phyloP scores from a whole-genome alignment of 139 green algal species.

The Chlorella sp. region DNA sequence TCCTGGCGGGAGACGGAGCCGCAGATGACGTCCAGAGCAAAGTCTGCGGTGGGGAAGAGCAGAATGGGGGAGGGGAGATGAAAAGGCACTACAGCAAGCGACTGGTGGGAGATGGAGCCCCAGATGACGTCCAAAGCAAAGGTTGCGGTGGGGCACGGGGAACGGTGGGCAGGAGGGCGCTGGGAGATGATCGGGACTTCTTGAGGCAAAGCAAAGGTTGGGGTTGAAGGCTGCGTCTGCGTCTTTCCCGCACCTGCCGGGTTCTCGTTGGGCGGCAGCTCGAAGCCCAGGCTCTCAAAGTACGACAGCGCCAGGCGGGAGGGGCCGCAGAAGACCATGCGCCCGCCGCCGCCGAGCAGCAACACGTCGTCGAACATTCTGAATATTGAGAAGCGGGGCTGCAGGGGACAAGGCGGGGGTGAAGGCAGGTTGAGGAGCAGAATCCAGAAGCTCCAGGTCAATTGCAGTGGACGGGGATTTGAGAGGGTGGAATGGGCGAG shows the following conservation, averaged over 20 bases:
- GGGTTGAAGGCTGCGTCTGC: too few relatives aligned
- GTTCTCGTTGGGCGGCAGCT: conserved; percentile 72
- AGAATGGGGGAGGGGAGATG: neutral
- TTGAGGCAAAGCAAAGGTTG: too few relatives aligned
- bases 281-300: conserved; percentile 64
- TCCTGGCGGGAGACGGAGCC: conserved; percentile 47
- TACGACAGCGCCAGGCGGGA: conserved; percentile 59
- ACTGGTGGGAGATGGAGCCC: too few relatives aligned
- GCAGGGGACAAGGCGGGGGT: conserved; percentile 46
- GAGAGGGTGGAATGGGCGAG: neutral
- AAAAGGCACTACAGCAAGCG: neutral
- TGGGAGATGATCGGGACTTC: too few relatives aligned
- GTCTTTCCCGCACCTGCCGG: too few relatives aligned
- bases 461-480: too few relatives aligned
- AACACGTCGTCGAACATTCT: conserved; percentile 77
- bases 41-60: conserved; percentile 44
- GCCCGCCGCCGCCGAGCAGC: conserved; percentile 72
- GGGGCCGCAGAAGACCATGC: conserved; percentile 66
- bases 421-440: neutral
- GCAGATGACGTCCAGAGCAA: conserved; percentile 68
- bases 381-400: conserved; percentile 85
- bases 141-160: too few relatives aligned
- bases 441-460: conserved; percentile 29
- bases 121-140: too few relatives aligned
- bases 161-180: neutral